These are phyloP conservation scores for Globisporangium megalacanthum DNA, from an alignment of 352 stramenopile genomes.

Conservation along the genomic window DNA sequence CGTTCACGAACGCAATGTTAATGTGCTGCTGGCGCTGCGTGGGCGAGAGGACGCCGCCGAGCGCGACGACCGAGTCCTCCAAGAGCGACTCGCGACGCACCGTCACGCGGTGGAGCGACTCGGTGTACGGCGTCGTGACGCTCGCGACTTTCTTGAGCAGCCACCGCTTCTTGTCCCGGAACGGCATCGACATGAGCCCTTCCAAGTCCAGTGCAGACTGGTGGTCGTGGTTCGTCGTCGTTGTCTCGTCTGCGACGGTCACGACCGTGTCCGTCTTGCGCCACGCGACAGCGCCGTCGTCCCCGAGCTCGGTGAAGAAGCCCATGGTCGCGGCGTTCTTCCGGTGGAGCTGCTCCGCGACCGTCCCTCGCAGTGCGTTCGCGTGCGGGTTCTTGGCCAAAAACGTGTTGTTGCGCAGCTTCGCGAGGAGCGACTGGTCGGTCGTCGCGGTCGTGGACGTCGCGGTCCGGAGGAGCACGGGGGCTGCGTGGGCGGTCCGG, in stretches of 20 bases:
- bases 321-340: conserved; percentile 71
- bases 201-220: conserved; percentile 39
- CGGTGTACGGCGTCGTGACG: conserved; percentile 51
- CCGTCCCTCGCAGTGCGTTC: conserved; percentile 32
- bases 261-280: conserved; percentile 44
- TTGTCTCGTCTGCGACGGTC: conserved; percentile 15
- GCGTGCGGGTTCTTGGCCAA: conserved; percentile 42
- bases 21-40: conserved; percentile 51
- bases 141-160: conserved; percentile 63
- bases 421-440: conserved; percentile 42
- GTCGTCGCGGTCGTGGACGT: not conserved
- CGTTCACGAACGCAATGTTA: conserved; percentile 68
- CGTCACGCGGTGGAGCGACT: conserved; percentile 54
- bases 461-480: conserved; percentile 15
- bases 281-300: conserved; percentile 36
- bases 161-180: conserved; percentile 70
- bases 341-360: conserved; percentile 64
- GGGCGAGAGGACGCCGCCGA: conserved; percentile 26
- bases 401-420: conserved; percentile 57
- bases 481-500: conserved; percentile 29
- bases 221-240: too few relatives aligned
- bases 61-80: conserved; percentile 54
- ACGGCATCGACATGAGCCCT: conserved; percentile 61
- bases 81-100: conserved; percentile 53
- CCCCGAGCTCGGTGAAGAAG: conserved; percentile 56